Evolutionary conservation across 345 rosid species (phyloP), one percentile per base, ranked within the genome.

Genomic region (Populus alba): DNA sequence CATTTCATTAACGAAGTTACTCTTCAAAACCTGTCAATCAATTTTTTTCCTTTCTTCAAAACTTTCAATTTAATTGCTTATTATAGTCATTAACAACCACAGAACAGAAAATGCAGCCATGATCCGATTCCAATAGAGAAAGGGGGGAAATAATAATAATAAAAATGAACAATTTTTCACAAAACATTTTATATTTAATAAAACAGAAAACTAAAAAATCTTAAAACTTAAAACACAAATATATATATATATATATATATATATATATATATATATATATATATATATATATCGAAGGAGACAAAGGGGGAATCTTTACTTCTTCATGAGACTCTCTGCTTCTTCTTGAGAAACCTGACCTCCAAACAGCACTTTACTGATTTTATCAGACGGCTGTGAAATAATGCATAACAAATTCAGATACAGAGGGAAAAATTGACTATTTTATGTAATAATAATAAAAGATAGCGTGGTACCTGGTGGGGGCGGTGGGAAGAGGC

Each of bases 341-440:
- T 94, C 98, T 87, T 94, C 98, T 66, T 92, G 98, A 3, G 99
- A 92, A 69, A 96, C 97, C 81, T 96, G 97, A 67, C 99, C 99
- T 3, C 99, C 99, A 78, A 96, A 96, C 77, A 96, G 98, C 79
- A 92, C 98, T 84, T 90, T 94, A 53, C 95, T 89, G 81, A 96
- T 89, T 82, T 97, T 97, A 88, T 94, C 97, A 27, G 99, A 96
- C 67, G 98, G 97, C 99, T 96, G 31, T 25, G 61, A 75, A 78
- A 68, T 7, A 51, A 83, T 59, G 63, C 27, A 29, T 69, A 27
- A 20, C 31, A 22, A 33, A 80, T 63, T 65, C 71, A 61, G 37
- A 29, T 11, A 5, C 31, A 22, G 9, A 45, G 23, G 63, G n/a
- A 57, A 8, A n/a, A 57, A 20, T 1, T 5, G 11, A 22, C 5